Base-by-base conservation (phyloP, 805 yeast genomes). In the Teunomyces atbi region DNA sequence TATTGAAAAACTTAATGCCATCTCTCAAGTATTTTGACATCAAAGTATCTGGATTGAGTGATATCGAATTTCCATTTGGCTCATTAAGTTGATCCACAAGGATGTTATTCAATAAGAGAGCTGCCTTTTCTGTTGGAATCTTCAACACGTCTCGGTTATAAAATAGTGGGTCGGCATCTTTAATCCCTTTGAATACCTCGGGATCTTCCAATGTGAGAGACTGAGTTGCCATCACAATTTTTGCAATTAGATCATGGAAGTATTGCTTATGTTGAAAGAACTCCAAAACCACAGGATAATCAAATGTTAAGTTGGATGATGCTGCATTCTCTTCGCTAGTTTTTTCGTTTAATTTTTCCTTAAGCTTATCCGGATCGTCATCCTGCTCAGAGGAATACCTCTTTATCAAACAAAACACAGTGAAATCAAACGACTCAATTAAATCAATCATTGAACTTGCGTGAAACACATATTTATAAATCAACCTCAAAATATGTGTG, bases 261-360 rank as follows among this genome's bases (percentile, higher is more conserved):
- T 77, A 74, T 60, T 89, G 96, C 56, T 89, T 90, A 40, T 78
- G 68, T 50, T 84, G 85, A 57, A 83, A 79, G 59, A 86, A 89
- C 42, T 87, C 95, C n/a, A 84, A 70, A 4, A 79, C 70, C 20
- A 76, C 66, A 0, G 84, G 83, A 49, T 77, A 83, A 47, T 76
- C 71, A 41, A 73, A 67, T 2, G 71, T 60, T 39, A 75, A 59
- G 37, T 61, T 61, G 34, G 57, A 52, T 1, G 50, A 41, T 8
- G 45, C 29, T 12, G 27, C 42, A 3, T 43, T 40, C 2, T 19
- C 43, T 34, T 41, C 42, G 10, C 42, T 21, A 2, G 33, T 5
- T 18, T 30, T 45, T 28, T 47, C 29, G 13, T 45, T 39, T 4
- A 43, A 23, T 12, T 45, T 46, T 6, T 45, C 46, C 21, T 40